Base-by-base conservation (phyloP, 331 rosid genomes). In the Saraca asoca region DNA sequence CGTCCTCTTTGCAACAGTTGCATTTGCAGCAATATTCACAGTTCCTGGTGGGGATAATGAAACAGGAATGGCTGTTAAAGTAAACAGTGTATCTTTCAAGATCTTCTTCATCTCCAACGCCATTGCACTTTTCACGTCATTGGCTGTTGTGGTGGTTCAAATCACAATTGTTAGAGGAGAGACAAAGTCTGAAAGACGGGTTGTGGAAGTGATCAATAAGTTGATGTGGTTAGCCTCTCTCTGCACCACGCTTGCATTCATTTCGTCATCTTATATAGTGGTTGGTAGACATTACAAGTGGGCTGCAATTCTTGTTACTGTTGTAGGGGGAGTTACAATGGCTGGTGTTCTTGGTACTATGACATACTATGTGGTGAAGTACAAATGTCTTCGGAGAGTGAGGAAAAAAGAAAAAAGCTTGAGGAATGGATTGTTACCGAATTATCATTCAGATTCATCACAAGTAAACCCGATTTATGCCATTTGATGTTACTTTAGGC, bases 221-320 rank as follows among this genome's bases (percentile, higher is more conserved):
- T 53, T 87, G 81, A 87, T 92, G 96, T 92, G 98, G 96, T 64
- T 92, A 61, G 98, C 98, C 70, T 83, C 95, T 38, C 83, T 83
- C 3, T 74, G 85, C 69, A 89, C 95, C 41, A 68, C 95, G 0
- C 68, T 92, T 59, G 84, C 96, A 1, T 92, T 85, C 71, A 60
- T 82, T 18, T 70, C 98, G 8, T 82, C 96, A 14, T 73, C 98
- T 56, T 89, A 87, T 66, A 92, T 92, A 56, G 89, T 89, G 4
- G 81, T 84, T 49, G 98, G 95, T 53, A 76, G 96, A 12, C 84
- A 51, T 49, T 80, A 83, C 62, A 0, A 2, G 34, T 89, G 98
- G 98, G 96, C 96, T 62, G 95, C 96, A 8, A 71, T 85, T 43
- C 74, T 92, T 43, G 52, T 85, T 71, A 81, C 93, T 7, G 58